Percentiles rank a stretch among this genome's conserved stretches.
Evolutionary conservation across 2,329 filamentous ascomycete species (phyloP).

Genomic region (Teratosphaeria destructans): DNA sequence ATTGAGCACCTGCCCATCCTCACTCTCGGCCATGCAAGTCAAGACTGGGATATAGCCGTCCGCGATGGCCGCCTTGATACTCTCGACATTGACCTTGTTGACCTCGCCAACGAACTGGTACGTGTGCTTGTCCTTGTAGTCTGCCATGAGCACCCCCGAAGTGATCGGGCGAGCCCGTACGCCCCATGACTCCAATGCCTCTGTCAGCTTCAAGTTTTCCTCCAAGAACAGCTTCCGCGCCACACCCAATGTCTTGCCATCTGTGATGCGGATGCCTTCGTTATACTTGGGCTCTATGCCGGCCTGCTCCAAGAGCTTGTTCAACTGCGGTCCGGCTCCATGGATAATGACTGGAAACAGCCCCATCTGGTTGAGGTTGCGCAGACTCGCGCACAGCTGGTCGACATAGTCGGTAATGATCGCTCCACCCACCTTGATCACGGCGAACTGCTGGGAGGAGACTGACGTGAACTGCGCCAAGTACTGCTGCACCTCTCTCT

Average conservation of each 20-base stretch:
- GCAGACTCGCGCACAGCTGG: conserved; percentile 77
- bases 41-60: conserved; percentile 86
- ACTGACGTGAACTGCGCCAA: conserved; percentile 95
- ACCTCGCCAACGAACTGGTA: conserved; percentile 95
- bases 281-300: conserved; percentile 93
- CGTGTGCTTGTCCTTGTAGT: conserved; percentile 93
- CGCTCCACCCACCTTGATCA: conserved; percentile 95
- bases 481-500: conserved; percentile 94
- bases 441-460: conserved; percentile 91
- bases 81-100: conserved; percentile 77
- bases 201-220: conserved; percentile 86
- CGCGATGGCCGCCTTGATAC: conserved; percentile 83
- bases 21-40: conserved; percentile 90
- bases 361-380: conserved; percentile 88
- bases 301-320: conserved; percentile 77
- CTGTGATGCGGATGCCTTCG: conserved; percentile 90
- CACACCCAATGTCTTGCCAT: conserved; percentile 85
- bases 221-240: conserved; percentile 88
- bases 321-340: conserved; percentile 88
- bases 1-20: conserved; percentile 85
- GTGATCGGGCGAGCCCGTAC: conserved; percentile 83
- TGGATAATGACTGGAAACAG: conserved; percentile 94
- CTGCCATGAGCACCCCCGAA: conserved; percentile 79
- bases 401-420: conserved; percentile 92
- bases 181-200: conserved; percentile 81